These are phyloP conservation scores for Lolium rigidum DNA, from an alignment of 176 grass and related monocot species.

Conservation along the genomic window DNA sequence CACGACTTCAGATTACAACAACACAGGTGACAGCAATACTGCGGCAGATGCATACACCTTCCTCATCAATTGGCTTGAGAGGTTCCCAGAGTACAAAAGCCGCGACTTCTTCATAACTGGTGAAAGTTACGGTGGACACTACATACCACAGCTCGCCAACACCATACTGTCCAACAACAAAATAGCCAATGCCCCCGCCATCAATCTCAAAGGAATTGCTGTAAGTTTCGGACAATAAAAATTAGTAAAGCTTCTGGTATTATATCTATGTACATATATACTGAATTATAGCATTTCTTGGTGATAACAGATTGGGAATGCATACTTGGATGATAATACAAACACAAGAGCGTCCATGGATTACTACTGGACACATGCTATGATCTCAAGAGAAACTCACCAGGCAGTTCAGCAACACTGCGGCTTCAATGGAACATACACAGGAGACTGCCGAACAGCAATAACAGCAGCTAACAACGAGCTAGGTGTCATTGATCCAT, in stretches of 20 bases:
- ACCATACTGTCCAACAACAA: constrained; percentile 50
- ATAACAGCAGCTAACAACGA: constrained; percentile 38
- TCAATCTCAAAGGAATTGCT: constrained; percentile 58
- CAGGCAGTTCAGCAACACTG: constrained; percentile 44
- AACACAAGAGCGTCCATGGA: constrained; percentile 45
- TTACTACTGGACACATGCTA: constrained; percentile 68
- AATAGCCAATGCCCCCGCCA: constrained; percentile 24
- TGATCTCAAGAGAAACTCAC: constrained; percentile 59
- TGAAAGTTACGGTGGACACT: constrained; percentile 67
- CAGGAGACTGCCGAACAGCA: constrained; percentile 1
- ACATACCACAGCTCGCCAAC: constrained; percentile 67
- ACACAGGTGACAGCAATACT: constrained; percentile 50
- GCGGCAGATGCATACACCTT: constrained; percentile 58
- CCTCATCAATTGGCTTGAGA: constrained; percentile 65
- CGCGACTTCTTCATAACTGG: constrained; percentile 56
- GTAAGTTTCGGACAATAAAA: constrained; percentile 43
- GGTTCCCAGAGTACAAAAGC: constrained; percentile 59
- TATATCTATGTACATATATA: constrained; percentile 7
- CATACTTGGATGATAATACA: constrained; percentile 50
- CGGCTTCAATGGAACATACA: constrained; percentile 52
- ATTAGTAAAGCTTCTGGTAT: constrained; percentile 16
- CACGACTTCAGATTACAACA: constrained; percentile 48
- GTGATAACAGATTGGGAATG: constrained; percentile 51
- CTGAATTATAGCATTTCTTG: constrained; percentile 29
- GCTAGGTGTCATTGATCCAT: constrained; percentile 37